phyloP scores from a whole-genome alignment of 306 rosid genomes.

The Argentina anserina region DNA sequence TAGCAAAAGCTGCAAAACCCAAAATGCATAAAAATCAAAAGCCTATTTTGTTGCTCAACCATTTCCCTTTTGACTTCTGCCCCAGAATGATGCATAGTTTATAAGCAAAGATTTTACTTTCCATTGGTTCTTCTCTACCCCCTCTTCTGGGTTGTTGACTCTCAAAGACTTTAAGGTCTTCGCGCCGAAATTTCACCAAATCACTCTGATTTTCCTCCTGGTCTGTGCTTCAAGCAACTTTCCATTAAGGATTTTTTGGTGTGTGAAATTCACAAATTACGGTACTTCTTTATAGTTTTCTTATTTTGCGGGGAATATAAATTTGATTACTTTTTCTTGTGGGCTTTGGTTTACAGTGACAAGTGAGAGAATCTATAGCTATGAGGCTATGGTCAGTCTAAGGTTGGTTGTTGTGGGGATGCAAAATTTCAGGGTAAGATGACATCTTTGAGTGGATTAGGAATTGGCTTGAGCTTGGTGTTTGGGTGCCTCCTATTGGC shows the following conservation, averaged over 20 bases:
- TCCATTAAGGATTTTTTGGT: neutral
- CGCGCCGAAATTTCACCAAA: conserved; percentile 17
- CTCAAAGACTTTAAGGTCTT: conserved; percentile 35
- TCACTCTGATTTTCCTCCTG: conserved; percentile 4
- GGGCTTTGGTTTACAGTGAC: neutral
- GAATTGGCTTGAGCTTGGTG: conserved; percentile 55
- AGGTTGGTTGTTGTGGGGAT: conserved; percentile 25
- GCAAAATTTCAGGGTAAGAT: conserved; percentile 38
- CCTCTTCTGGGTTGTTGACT: conserved; percentile 17
- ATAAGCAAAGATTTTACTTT: conserved; percentile 9
- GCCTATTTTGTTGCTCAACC: conserved; percentile 12
- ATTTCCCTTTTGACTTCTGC: conserved; percentile 22
- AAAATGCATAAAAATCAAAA: neutral
- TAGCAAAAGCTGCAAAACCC: neutral
- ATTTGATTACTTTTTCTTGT: neutral
- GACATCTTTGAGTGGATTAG: conserved; percentile 53
- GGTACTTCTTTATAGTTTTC: conserved; percentile 2
- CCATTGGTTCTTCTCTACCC: conserved; percentile 17
- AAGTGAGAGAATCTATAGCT: neutral
- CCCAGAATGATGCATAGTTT: conserved; percentile 9
- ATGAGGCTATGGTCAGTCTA: conserved; percentile 13
- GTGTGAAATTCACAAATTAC: conserved; percentile 28
- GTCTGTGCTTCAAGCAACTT: conserved; percentile 38
- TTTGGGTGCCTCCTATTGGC: conserved; percentile 63
- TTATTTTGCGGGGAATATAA: conserved; percentile 11